Evolutionary conservation across 371 early-diverging fungal species (phyloP).

Genomic region (Basidiobolus meristosporus): DNA sequence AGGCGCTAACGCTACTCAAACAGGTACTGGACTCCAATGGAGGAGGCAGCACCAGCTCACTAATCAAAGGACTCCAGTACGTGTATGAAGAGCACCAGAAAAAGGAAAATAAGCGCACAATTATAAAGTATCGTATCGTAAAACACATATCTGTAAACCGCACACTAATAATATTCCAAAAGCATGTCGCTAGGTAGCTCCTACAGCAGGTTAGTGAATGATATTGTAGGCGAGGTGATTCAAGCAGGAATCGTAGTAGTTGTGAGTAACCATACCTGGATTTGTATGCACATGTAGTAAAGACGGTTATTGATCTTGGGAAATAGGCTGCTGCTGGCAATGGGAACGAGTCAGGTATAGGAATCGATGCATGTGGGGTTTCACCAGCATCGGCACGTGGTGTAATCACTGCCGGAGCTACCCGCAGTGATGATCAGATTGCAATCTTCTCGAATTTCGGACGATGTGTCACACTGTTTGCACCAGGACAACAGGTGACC

Average conservation of each 20-base stretch:
- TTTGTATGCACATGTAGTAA: too few species aligned
- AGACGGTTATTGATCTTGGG: too few species aligned
- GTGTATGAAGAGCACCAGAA: not conserved
- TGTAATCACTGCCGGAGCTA: conserved; percentile 43
- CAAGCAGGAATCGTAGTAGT: not conserved
- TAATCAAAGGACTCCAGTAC: not conserved
- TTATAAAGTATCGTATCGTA: too few species aligned
- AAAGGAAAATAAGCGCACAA: not conserved
- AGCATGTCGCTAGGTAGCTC: conserved; percentile 1
- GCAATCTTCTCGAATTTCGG: conserved; percentile 60
- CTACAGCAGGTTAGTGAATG: not conserved
- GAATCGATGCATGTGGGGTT: conserved; percentile 21
- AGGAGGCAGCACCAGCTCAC: not conserved
- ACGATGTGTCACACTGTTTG: conserved; percentile 40
- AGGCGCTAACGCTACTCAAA: not conserved
- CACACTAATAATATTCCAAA: too few species aligned
- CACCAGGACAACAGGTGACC: conserved; percentile 31
- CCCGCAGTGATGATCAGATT: conserved; percentile 26
- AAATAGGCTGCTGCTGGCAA: not conserved
- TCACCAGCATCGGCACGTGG: conserved; percentile 33
- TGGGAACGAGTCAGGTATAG: not conserved
- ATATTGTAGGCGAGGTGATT: not conserved
- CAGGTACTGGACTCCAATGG: not conserved
- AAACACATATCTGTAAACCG: too few species aligned
- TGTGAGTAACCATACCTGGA: too few species aligned